Evolutionary conservation across 2,329 filamentous ascomycete species (phyloP).

Genomic region (Colletotrichum endophyticum): DNA sequence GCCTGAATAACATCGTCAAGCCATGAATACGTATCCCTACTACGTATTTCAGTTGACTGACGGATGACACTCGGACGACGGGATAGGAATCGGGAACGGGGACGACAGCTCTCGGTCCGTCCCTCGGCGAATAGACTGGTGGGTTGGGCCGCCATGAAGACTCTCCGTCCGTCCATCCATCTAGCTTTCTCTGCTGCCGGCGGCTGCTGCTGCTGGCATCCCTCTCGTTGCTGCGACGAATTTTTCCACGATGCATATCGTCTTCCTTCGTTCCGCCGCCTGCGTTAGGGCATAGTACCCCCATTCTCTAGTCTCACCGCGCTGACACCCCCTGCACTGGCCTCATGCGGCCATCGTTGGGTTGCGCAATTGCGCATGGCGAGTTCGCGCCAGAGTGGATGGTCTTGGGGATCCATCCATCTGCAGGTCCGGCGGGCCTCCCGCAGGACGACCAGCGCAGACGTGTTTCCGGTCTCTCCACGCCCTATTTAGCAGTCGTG

Average conservation of each 20-base stretch:
- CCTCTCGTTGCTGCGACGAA: neutral
- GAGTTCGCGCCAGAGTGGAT: neutral
- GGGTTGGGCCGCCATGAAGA: neutral
- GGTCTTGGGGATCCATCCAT: neutral
- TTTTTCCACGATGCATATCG: neutral
- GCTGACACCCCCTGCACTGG: neutral
- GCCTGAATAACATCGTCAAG: neutral
- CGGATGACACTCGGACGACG: neutral
- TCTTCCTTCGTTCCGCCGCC: neutral
- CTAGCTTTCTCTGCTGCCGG: neutral
- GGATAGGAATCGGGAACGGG: neutral
- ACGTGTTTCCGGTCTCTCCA: neutral
- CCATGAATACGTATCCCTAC: neutral
- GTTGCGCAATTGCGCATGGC: conserved; percentile 9
- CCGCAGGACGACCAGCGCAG: conserved; percentile 9
- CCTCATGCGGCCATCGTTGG: conserved; percentile 9
- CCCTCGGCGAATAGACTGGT: neutral
- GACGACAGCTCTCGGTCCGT: neutral
- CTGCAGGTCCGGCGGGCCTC: conserved; percentile 19
- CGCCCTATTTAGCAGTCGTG: neutral
- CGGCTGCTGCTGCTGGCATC: neutral
- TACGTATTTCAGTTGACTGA: neutral
- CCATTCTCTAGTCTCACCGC: neutral
- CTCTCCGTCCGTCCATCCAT: neutral
- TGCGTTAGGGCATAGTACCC: conserved; percentile 9